Base-by-base conservation (phyloP, 2,329 filamentous ascomycete species). In the Colletotrichum cereale region DNA sequence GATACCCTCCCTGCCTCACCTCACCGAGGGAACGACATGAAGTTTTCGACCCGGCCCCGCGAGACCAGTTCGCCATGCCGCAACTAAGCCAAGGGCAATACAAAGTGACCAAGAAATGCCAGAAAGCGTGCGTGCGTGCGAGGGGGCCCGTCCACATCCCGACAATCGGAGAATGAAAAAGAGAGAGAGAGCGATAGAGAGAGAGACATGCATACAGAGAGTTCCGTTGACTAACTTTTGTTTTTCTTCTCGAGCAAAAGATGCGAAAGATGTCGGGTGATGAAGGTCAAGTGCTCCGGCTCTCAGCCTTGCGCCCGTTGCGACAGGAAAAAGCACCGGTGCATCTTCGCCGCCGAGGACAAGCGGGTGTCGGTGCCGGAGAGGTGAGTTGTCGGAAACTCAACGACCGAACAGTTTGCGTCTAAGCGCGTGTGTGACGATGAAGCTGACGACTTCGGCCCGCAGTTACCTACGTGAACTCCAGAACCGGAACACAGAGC, bases 241-340 rank as follows among this genome's bases (percentile, higher is more conserved):
- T 86, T 47, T 12, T 5, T 47, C 8, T n/a, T 47, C 0, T 10
- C 42, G 79, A n/a, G 24, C 5, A 52, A 62, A 62, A 75, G 74
- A 26, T 75, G 74, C 67, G 74, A 75, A 24, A 55, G 74, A 75
- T 75, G 74, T 48, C 73, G 74, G 36, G 62, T 72, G 47, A 75
- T 75, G 74, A 75, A 75, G 47, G 74, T 75, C 60, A 75, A 75
- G 71, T 75, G 74, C 58, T 75, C 73, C 40, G 74, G 74, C 40
- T 71, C 73, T 38, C 70, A 75, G 56, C 74, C 74, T 14, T 75
- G 74, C 26, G 64, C 71, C n/a, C 68, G 74, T 24, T 78, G 67
- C 72, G 76, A 56, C 11, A 65, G 56, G 52, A 73, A 60, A 65
- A 78, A 67, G 69, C 69, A 75, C 62, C 34, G 67, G 12, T 75